Evolutionary conservation across 495 filamentous ascomycete species (phyloP).

Genomic region (Paragyromitra xinjiangensis): DNA sequence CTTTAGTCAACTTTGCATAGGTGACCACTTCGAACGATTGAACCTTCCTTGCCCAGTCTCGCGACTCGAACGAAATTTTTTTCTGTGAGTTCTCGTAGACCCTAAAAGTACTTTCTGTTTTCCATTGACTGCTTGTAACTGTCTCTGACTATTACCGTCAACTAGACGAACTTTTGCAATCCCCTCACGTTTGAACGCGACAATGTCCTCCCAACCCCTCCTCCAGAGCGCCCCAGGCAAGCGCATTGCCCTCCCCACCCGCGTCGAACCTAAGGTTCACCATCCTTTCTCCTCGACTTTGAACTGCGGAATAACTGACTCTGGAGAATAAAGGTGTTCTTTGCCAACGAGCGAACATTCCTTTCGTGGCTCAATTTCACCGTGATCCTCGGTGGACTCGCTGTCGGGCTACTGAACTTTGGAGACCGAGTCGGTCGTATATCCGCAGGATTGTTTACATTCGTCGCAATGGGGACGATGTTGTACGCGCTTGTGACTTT

Average conservation of each 20-base stretch:
- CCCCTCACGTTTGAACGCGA: constrained; percentile 22
- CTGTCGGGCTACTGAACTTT: constrained; percentile 96
- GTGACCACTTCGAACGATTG: constrained; percentile 1
- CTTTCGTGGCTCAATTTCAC: constrained; percentile 98
- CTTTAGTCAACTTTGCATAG: constrained; percentile 12
- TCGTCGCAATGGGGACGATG: constrained; percentile 95
- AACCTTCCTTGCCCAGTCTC: constrained; percentile 12
- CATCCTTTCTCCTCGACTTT: neutral
- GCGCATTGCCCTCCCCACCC: constrained; percentile 95
- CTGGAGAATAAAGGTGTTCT: constrained; percentile 73
- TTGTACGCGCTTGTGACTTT: constrained; percentile 93
- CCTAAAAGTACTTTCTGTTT: neutral
- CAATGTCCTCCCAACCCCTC: constrained; percentile 95
- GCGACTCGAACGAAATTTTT: constrained; percentile 27
- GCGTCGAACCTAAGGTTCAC: constrained; percentile 86
- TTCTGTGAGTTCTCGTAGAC: constrained; percentile 12
- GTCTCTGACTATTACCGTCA: constrained; percentile 17
- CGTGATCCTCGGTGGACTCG: constrained; percentile 95
- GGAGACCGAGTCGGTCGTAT: constrained; percentile 92
- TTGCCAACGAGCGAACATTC: constrained; percentile 99
- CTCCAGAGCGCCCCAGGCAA: constrained; percentile 94
- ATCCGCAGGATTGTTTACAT: constrained; percentile 88
- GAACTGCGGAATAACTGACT: constrained; percentile 8
- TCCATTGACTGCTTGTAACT: constrained; percentile 10
- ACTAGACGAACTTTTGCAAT: constrained; percentile 28